Evolutionary conservation across 257 asterid genomes (phyloP), one percentile per base, ranked within the genome.

Genomic region (Solanum infundibuliforme): DNA sequence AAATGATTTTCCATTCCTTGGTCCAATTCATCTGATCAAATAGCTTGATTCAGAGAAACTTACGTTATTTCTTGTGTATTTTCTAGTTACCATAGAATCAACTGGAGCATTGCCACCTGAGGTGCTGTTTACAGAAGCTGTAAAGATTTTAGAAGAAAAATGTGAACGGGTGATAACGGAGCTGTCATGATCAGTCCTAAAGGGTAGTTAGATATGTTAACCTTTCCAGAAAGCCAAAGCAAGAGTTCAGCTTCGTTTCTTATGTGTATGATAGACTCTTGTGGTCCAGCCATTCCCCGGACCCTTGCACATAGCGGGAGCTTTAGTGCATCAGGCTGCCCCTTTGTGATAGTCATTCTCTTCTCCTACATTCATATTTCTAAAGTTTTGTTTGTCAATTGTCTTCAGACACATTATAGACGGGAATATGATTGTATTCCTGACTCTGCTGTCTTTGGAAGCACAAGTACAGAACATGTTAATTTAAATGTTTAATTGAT

Each of bases 101-200:
- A 93, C 98, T 2, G 98, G 98, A 90, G 98, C 96, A 58, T 90
- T 97, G 74, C 98, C 98, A 46, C 99, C 99, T 6, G 98, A 95
- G 89, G 93, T 86, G 76, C 90, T 97, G 87, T 96, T 97, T 86
- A 93, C 98, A 5, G 99, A 97, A 93, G 98, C 99, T 25, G 97
- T 96, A 87, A 93, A 94, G 95, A 94, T 95, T 73, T 88, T 97
- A 93, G 99, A 96, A 93, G 98, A 94, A 60, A 96, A 95, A 91
- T 94, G 98, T 83, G 95, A 93, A 89, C 91, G 95, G 52, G 98
- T 95, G 91, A 93, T 93, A 72, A 90, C 95, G 1, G 96, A 93
- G 90, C 95, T 93, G 88, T 94, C 98, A 5, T 96, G 91, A 91
- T 89, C 52, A 13, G 73, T 21, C 76, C 66, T 27, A 12, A 41